Evolutionary conservation across 257 asterid species (phyloP).

Genomic region (Lycium ferocissimum): DNA sequence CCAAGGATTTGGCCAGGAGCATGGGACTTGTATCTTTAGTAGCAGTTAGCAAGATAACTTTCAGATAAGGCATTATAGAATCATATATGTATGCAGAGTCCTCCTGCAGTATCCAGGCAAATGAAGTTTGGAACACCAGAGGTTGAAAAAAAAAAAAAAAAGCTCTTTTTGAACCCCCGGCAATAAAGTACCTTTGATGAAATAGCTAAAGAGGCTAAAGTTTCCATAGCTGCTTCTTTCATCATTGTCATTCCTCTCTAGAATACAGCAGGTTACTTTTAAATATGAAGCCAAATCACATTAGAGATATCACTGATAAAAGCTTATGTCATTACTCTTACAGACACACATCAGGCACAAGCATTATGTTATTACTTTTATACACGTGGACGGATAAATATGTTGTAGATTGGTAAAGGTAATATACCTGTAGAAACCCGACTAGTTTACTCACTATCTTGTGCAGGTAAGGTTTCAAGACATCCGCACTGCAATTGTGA

Average conservation of each 20-base stretch:
- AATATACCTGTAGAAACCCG: constrained; percentile 21
- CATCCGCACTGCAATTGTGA: constrained; percentile 14
- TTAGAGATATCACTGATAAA: background rate
- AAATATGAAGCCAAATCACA: background rate
- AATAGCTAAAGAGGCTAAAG: constrained; percentile 25
- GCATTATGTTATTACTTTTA: too few relatives aligned
- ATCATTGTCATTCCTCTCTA: constrained; percentile 26
- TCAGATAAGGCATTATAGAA: background rate
- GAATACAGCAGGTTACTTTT: background rate
- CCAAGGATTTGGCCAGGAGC: constrained; percentile 14
- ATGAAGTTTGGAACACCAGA: constrained; percentile 7
- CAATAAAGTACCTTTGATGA: background rate
- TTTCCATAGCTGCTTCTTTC: constrained; percentile 13
- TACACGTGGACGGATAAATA: background rate
- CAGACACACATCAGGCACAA: too few relatives aligned
- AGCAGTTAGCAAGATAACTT: background rate
- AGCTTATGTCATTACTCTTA: background rate
- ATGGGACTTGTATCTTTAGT: background rate
- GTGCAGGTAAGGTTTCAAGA: constrained; percentile 25
- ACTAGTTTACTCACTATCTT: constrained; percentile 23
- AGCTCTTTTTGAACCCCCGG: background rate
- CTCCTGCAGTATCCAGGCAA: background rate
- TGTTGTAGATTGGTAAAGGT: background rate
- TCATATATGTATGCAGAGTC: constrained; percentile 12
- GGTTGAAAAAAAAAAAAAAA: too few relatives aligned